Evolutionary conservation across 345 rosid genomes (phyloP).

Genomic region (Orychophragmus violaceus): DNA sequence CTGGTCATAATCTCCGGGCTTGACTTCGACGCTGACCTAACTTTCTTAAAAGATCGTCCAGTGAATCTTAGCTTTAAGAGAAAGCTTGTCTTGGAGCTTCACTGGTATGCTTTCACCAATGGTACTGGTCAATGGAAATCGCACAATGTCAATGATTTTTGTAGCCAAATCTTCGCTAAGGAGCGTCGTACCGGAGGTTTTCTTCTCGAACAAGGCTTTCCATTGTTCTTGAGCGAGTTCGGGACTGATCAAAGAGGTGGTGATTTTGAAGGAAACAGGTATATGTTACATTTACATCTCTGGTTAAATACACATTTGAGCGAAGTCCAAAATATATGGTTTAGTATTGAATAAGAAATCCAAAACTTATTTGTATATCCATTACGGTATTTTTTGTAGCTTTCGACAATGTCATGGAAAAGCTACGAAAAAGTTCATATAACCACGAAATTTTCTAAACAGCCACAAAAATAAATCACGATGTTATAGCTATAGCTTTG

Average conservation of each 20-base stretch:
- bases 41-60: constrained; percentile 42
- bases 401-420: no score
- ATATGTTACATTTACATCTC: neutral
- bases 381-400: no score
- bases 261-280: constrained; percentile 70
- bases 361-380: no score
- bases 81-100: constrained; percentile 67
- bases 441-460: no score
- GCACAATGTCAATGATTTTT: constrained; percentile 69
- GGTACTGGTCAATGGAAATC: constrained; percentile 52
- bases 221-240: constrained; percentile 63
- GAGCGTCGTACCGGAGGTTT: constrained; percentile 49
- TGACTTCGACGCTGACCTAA: constrained; percentile 55
- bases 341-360: no score
- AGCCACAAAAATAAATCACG: no score
- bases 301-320: neutral
- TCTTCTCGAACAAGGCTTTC: constrained; percentile 56
- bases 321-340: neutral
- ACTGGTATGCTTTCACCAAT: constrained; percentile 73
- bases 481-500: no score
- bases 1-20: constrained; percentile 78
- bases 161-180: constrained; percentile 53
- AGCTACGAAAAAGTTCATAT: no score
- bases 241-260: constrained; percentile 70
- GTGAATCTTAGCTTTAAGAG: constrained; percentile 46